A percentile compares a stretch with the other conserved stretches of the same genome.
Conservation (phyloP, 805 yeast species). For the Yarrowia deformans region DNA sequence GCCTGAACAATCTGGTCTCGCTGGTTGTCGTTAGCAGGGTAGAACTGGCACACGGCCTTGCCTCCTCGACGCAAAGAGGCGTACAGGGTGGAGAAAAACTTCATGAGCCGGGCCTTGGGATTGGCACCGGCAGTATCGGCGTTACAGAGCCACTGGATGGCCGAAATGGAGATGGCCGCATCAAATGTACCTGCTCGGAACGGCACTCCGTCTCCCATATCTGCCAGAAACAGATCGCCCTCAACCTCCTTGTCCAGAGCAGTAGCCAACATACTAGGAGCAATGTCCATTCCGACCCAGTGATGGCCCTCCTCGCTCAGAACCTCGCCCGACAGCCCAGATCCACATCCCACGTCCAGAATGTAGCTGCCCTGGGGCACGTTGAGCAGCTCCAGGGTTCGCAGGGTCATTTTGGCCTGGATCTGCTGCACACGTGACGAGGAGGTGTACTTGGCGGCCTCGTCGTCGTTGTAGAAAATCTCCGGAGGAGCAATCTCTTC, state of each 20-base stretch:
- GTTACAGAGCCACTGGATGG: conserved; percentile 97
- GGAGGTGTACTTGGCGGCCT: conserved; percentile 86
- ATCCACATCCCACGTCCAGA: conserved; percentile 95
- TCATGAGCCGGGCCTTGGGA: conserved; percentile 79
- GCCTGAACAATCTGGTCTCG: conserved; percentile 76
- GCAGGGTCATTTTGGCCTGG: conserved; percentile 95
- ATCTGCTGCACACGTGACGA: conserved; percentile 98
- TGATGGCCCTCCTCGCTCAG: conserved; percentile 90
- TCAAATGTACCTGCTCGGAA: conserved; percentile 96
- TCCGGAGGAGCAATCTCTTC: conserved; percentile 97
- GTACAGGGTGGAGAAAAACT: conserved; percentile 87
- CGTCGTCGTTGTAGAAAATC: conserved; percentile 88
- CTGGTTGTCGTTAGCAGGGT: conserved; percentile 90
- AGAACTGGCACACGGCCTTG: conserved; percentile 95
- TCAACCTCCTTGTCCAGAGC: conserved; percentile 92
- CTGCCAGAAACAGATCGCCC: conserved; percentile 90
- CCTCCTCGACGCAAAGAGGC: conserved; percentile 92
- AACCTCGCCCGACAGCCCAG: conserved; percentile 94
- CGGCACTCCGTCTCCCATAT: conserved; percentile 93
- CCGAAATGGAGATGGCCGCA: conserved; percentile 93
- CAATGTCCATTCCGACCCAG: conserved; percentile 97
- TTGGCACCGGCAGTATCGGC: conserved; percentile 85
- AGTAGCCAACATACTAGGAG: conserved; percentile 94
- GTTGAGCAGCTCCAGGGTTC: conserved; percentile 88
- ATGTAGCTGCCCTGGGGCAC: conserved; percentile 71